Evolutionary conservation across 768 basidiomycete genomes (phyloP).

Genomic region (Tulasnella sp.): DNA sequence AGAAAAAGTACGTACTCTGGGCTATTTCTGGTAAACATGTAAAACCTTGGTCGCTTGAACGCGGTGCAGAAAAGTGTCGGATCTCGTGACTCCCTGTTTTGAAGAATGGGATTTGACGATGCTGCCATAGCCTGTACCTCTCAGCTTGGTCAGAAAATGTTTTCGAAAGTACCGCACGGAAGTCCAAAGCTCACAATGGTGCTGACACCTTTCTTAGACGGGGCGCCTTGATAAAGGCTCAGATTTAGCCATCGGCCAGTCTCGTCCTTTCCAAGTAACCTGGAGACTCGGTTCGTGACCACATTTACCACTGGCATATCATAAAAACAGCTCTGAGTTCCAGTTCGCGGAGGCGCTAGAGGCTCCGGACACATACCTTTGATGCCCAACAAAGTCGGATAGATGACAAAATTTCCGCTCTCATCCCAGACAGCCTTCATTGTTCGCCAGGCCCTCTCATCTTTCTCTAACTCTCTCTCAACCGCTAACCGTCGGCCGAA

Average conservation of each 20-base stretch:
- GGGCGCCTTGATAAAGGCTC: slow-evolving; percentile 86
- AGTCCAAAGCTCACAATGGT: slow-evolving; percentile 50
- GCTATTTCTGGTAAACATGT: slow-evolving; percentile 82
- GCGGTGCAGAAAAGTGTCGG: slow-evolving; percentile 90
- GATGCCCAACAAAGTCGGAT: slow-evolving; percentile 87
- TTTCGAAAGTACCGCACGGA: neutral
- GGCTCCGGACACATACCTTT: slow-evolving; percentile 52
- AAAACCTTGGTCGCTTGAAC: slow-evolving; percentile 87
- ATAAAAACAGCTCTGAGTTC: neutral
- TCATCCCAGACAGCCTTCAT: slow-evolving; percentile 97
- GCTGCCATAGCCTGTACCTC: slow-evolving; percentile 84
- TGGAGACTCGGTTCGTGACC: slow-evolving; percentile 83
- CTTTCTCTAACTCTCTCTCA: slow-evolving; percentile 75
- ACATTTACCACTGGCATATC: slow-evolving; percentile 70
- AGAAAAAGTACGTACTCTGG: slow-evolving; percentile 57
- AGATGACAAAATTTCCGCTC: slow-evolving; percentile 86
- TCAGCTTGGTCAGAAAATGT: neutral
- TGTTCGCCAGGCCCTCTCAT: slow-evolving; percentile 42
- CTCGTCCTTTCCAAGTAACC: slow-evolving; percentile 89
- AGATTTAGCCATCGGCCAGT: slow-evolving; percentile 82
- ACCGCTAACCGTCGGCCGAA: slow-evolving; percentile 92
- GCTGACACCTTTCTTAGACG: slow-evolving; percentile 72
- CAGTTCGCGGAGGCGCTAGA: neutral
- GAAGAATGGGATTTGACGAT: slow-evolving; percentile 88
- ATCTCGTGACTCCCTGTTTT: slow-evolving; percentile 73